Evolutionary conservation across 2,329 filamentous ascomycete genomes (phyloP), one percentile per base, ranked within the genome.

Genomic region (Myriosclerotinia curreyana): DNA sequence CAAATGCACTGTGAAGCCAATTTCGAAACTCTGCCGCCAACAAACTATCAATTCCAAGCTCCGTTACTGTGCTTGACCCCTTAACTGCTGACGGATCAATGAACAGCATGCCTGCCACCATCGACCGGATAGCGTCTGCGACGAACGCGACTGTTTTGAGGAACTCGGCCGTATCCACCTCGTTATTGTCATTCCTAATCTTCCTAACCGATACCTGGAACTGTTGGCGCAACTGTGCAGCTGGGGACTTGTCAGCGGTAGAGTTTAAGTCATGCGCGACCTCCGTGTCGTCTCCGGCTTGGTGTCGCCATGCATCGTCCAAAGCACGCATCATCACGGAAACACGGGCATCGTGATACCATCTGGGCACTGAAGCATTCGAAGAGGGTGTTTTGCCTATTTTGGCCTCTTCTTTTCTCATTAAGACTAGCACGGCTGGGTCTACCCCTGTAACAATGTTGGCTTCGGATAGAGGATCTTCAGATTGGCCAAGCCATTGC

Each of bases 21-120:
- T 59, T 64, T 7, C 68, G 63, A 48, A 68, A 54, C 44, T 70
- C 67, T 51, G 66, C 62, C 34, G 65, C 65, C 25, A 69, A 48
- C 36, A 69, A 61, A 54, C 63, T 65, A 48, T 70, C 67, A 14
- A 70, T 60, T 17, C 66, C 66, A 48, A 64, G 53, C 48, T 52
- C 64, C 42, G 53, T 20, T 25, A 55, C 34, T 14, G 52, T 42
- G 12, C 12, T 17, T 22, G n/a, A 42, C 25, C 20, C 34, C 14
- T 40, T 55, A n/a, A 55, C 52, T 25, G 31, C 52, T 22, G 34
- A 42, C 5, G 34, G 34, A 28, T 55, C 52, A n/a, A 34, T 55
- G 52, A 55, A 55, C 20, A 55, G 15, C 36, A 55, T 55, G 17
- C 34, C 22, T 42, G 52, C 52, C n/a, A 55, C 52, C n/a, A 25